Evolutionary conservation across 345 rosid genomes (phyloP).

Genomic region (Lepidium didymum): DNA sequence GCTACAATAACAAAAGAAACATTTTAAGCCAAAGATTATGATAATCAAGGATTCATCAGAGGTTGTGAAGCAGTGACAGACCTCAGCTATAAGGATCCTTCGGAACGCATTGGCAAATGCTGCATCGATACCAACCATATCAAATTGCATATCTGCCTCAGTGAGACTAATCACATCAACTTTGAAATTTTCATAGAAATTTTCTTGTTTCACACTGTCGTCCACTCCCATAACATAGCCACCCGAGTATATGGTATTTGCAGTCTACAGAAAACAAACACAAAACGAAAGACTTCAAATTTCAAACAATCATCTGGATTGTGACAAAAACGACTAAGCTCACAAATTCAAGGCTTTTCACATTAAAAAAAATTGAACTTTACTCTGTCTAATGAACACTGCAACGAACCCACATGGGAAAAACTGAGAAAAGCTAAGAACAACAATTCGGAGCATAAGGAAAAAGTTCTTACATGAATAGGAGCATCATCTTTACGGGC

Average conservation of each 20-base stretch:
- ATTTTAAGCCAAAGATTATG: background rate
- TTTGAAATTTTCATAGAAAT: constrained; percentile 50
- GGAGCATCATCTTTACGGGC: constrained; percentile 59
- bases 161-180: constrained; percentile 54
- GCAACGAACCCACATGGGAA: background rate
- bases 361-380: background rate
- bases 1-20: constrained; percentile 32
- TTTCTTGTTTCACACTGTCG: constrained; percentile 39
- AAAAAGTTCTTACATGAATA: constrained; percentile 38
- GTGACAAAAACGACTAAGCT: background rate
- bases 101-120: constrained; percentile 86
- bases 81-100: constrained; percentile 91
- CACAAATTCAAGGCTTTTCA: background rate
- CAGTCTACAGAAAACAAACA: constrained; percentile 50
- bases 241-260: constrained; percentile 47
- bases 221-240: constrained; percentile 56
- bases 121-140: constrained; percentile 84
- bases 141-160: constrained; percentile 68
- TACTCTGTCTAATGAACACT: background rate
- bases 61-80: constrained; percentile 15
- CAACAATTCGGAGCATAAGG: background rate
- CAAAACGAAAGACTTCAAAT: background rate
- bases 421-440: background rate
- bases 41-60: background rate
- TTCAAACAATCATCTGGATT: background rate